A percentile compares a stretch with the other conserved stretches of the same genome.
These are phyloP conservation scores for Boletus tylopilopsis DNA, from an alignment of 768 basidiomycete genomes.

Conservation along the genomic window DNA sequence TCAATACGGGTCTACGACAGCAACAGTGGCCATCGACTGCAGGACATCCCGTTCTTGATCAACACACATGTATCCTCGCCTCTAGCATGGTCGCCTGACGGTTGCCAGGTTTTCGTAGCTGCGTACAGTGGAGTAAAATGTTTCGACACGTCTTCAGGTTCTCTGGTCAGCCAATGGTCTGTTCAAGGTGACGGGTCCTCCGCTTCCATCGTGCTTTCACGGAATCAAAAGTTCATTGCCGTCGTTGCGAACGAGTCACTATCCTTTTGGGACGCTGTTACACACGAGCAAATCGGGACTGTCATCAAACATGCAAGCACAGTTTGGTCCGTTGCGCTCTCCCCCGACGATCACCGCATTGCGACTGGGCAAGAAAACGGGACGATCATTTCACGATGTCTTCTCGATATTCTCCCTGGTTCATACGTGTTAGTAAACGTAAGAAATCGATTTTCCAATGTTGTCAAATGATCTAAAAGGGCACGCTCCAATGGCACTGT, in stretches of 20 bases:
- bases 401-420: neutral
- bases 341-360: neutral
- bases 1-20: neutral
- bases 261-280: constrained; percentile 2
- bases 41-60: neutral
- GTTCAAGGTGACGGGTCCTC: neutral
- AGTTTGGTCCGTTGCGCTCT: neutral
- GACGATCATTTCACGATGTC: neutral
- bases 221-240: neutral
- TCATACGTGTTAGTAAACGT: neutral
- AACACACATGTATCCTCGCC: neutral
- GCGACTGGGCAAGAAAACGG: neutral
- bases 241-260: neutral
- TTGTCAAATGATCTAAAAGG: neutral
- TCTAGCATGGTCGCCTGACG: neutral
- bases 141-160: neutral
- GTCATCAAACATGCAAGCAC: neutral
- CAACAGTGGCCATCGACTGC: neutral
- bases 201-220: neutral
- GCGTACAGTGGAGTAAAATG: neutral
- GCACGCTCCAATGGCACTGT: no score
- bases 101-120: neutral
- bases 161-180: neutral
- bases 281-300: neutral
- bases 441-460: neutral